Base-by-base conservation (phyloP, 2,329 filamentous ascomycete species). In the Diaporthe longicolla region DNA sequence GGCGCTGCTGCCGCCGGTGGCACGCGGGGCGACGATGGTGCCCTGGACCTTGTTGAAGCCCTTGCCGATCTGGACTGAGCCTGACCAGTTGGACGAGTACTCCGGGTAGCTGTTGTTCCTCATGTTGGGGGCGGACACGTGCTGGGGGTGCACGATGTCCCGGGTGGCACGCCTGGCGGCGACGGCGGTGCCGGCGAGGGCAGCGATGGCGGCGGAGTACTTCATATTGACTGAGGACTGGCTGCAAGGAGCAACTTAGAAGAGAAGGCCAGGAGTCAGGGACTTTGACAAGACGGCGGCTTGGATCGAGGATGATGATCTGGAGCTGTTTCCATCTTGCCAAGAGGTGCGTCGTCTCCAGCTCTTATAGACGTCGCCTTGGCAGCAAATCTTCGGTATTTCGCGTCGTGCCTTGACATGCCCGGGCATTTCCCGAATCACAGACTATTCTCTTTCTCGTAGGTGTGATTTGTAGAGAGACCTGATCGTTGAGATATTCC, bases 1-100 rank as follows among this genome's bases (percentile, higher is more conserved):
- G 29, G 78, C 79, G 21, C 79, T 79, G 43, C 78, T 80, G 29
- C 82, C 82, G 26, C 82, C 82, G 19, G 82, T 82, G 15, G 88
- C 87, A 0, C 83, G 84, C 2, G 89, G 89, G 50, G 66, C 71
- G 13, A 69, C 71, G 80, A 91, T 88, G 19, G 86, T 85, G 24
- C 85, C 89, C 4, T 85, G 85, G 32, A 90, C 89, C n/a, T 82
- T 80, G 43, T 84, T 89, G 81, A 87, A 90, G 70, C 85, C 85
- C 11, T 83, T 84, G 57, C 85, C 85, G 45, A 86, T 86, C 69
- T 89, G 84, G 11, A 91, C 87, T 0, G 88, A 88, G 45, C 90
- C 90, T 11, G 89, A 87, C 90, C 90, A 91, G 83, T 91, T 91
- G 78, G 82, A 83, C 74, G 83, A 86, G 82, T 90, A 90, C 40